Evolutionary conservation across 2,329 filamentous ascomycete species (phyloP).

Genomic region (Emmonsia crescens): DNA sequence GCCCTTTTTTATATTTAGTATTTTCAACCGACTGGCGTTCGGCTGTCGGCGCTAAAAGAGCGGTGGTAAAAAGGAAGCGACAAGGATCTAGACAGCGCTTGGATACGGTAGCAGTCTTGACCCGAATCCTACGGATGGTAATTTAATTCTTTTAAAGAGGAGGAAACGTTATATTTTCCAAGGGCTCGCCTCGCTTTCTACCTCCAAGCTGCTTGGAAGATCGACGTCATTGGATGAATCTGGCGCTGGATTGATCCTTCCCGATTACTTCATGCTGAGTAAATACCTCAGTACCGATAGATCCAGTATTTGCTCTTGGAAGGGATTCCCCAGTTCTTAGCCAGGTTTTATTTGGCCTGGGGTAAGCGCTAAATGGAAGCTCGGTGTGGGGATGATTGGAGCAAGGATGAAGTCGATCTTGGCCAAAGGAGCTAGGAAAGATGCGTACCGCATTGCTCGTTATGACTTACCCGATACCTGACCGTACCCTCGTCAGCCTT

Average conservation of each 20-base stretch:
- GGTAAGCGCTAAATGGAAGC: background rate
- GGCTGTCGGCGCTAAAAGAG: background rate
- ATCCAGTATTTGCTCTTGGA: background rate
- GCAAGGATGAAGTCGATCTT: constrained; percentile 1
- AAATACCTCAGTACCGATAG: background rate
- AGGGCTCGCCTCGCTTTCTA: background rate
- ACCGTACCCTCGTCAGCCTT: background rate
- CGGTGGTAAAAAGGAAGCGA: background rate
- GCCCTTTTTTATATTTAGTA: background rate
- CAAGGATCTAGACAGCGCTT: background rate
- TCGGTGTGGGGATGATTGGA: background rate
- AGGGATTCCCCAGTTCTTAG: background rate
- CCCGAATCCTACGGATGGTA: background rate
- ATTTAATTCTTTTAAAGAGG: background rate
- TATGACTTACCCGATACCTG: background rate
- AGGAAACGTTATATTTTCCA: background rate
- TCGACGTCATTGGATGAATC: background rate
- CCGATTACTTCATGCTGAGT: background rate
- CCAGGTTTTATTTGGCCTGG: background rate
- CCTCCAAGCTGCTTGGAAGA: background rate
- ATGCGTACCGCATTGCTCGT: background rate
- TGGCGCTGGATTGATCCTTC: background rate
- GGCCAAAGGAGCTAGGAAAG: background rate
- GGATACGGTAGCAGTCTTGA: background rate
- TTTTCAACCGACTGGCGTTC: background rate